phyloP scores from a whole-genome alignment of 192 early-diverging fungal genomes.

The Coemansia umbellata region DNA sequence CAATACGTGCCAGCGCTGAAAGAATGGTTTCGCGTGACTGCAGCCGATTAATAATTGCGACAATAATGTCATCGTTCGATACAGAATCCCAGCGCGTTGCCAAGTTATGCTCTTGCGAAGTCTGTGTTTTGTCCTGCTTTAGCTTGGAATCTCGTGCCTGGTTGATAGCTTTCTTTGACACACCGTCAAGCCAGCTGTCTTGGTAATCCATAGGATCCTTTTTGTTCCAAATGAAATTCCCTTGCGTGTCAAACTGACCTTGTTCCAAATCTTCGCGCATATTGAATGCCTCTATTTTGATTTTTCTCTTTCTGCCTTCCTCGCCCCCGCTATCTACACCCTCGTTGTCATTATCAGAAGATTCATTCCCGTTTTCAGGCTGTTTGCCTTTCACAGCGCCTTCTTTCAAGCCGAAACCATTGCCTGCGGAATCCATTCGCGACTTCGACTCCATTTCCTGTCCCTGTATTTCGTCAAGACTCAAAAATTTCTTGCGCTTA shows the following conservation, averaged over 20 bases:
- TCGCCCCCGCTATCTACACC: neutral
- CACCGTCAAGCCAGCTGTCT: slow-evolving; percentile 63
- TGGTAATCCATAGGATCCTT: slow-evolving; percentile 66
- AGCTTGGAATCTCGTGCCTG: slow-evolving; percentile 54
- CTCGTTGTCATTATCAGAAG: neutral
- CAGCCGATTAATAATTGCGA: slow-evolving; percentile 57
- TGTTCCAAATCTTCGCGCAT: slow-evolving; percentile 75
- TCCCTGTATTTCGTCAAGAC: slow-evolving; percentile 56
- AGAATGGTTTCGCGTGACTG: slow-evolving; percentile 58
- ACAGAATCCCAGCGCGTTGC: slow-evolving; percentile 32
- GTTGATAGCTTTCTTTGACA: slow-evolving; percentile 58
- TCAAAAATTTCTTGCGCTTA: slow-evolving; percentile 45
- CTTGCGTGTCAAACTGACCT: slow-evolving; percentile 60
- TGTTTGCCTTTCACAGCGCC: neutral
- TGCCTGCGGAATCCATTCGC: slow-evolving; percentile 1
- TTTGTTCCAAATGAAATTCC: slow-evolving; percentile 70
- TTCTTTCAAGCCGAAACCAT: neutral
- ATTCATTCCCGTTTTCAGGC: neutral
- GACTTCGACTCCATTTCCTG: slow-evolving; percentile 50
- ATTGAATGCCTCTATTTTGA: slow-evolving; percentile 63
- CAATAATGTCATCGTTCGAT: slow-evolving; percentile 55
- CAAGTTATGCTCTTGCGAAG: neutral
- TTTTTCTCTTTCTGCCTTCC: neutral
- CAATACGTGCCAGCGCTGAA: slow-evolving; percentile 57
- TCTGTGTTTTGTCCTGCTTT: slow-evolving; percentile 18